Conservation (phyloP, 805 yeast species). For the Saturnispora mendoncae region DNA sequence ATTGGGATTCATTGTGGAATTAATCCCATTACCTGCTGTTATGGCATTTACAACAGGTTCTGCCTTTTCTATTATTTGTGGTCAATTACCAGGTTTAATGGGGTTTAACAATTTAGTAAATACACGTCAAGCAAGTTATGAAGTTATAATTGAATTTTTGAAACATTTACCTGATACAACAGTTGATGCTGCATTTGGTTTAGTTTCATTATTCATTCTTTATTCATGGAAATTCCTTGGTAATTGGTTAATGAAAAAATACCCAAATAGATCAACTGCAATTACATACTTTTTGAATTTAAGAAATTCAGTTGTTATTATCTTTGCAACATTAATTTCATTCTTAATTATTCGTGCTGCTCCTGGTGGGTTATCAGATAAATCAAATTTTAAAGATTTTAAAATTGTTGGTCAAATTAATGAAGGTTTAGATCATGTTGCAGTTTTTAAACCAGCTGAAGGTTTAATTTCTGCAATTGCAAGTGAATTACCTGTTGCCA, state of each 20-base stretch:
- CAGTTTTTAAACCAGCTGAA: conserved; percentile 56
- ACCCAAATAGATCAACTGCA: conserved; percentile 42
- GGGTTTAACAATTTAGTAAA: conserved; percentile 62
- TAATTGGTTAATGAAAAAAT: conserved; percentile 51
- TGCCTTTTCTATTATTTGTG: conserved; percentile 70
- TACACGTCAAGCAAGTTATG: conserved; percentile 63
- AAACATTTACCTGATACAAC: conserved; percentile 62
- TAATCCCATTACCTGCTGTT: conserved; percentile 85
- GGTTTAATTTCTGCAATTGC: conserved; percentile 56
- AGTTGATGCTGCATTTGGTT: conserved; percentile 84
- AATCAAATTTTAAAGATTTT: conserved; percentile 30
- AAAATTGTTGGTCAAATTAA: conserved; percentile 71
- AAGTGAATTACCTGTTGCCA: conserved; percentile 76
- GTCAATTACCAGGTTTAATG: conserved; percentile 82
- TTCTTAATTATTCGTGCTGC: conserved; percentile 59
- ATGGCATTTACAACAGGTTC: conserved; percentile 95
- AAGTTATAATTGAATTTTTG: conserved; percentile 61
- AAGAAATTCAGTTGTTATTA: conserved; percentile 73
- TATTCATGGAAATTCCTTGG: conserved; percentile 63
- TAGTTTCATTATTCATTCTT: conserved; percentile 63
- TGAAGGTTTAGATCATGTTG: conserved; percentile 69
- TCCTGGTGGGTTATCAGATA: conserved; percentile 17
- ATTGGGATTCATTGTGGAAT: conserved; percentile 80
- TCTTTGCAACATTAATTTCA: conserved; percentile 74
- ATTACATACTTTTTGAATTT: conserved; percentile 69